A percentile compares a stretch with the other conserved stretches of the same genome.
phyloP scores from a whole-genome alignment of 2,329 filamentous ascomycete genomes.

The Paraphaeosphaeria minitans region DNA sequence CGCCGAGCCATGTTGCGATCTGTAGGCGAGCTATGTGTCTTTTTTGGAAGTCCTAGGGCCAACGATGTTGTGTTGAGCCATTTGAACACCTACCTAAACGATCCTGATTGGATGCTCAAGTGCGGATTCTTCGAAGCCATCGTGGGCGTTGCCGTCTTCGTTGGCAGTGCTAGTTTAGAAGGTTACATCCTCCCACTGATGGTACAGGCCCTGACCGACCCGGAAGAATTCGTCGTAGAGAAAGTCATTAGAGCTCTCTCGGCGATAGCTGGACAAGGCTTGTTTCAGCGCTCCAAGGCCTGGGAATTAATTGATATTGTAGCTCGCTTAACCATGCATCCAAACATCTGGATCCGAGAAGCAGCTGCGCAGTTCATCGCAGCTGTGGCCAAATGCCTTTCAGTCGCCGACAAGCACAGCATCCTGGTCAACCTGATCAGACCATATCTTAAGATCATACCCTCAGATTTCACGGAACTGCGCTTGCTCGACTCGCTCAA shows the following conservation, averaged over 20 bases:
- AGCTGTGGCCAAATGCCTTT: constrained; percentile 74
- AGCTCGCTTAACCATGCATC: constrained; percentile 86
- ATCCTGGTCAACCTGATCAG: constrained; percentile 79
- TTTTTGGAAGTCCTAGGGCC: constrained; percentile 88
- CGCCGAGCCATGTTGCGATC: constrained; percentile 89
- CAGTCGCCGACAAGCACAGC: constrained; percentile 79
- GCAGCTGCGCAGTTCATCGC: constrained; percentile 84
- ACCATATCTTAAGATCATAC: constrained; percentile 78
- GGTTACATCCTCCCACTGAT: constrained; percentile 95
- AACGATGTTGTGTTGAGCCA: constrained; percentile 97
- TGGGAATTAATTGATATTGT: constrained; percentile 89
- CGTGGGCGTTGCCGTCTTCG: constrained; percentile 87
- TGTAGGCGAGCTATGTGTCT: constrained; percentile 89
- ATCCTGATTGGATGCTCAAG: constrained; percentile 94
- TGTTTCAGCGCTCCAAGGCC: constrained; percentile 81
- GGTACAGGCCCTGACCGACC: constrained; percentile 90
- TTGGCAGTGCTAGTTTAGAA: constrained; percentile 87
- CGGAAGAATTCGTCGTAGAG: constrained; percentile 93
- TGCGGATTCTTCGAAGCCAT: constrained; percentile 97
- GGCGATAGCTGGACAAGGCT: constrained; percentile 82
- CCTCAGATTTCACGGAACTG: constrained; percentile 72
- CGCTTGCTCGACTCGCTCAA: constrained; percentile 81
- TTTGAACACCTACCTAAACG: constrained; percentile 95
- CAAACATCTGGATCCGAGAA: constrained; percentile 93
- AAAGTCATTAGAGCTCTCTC: constrained; percentile 86